Percentiles rank a stretch among this genome's conserved stretches.
These are phyloP conservation scores for Suillus spraguei DNA, from an alignment of 768 basidiomycete species.

Conservation along the genomic window DNA sequence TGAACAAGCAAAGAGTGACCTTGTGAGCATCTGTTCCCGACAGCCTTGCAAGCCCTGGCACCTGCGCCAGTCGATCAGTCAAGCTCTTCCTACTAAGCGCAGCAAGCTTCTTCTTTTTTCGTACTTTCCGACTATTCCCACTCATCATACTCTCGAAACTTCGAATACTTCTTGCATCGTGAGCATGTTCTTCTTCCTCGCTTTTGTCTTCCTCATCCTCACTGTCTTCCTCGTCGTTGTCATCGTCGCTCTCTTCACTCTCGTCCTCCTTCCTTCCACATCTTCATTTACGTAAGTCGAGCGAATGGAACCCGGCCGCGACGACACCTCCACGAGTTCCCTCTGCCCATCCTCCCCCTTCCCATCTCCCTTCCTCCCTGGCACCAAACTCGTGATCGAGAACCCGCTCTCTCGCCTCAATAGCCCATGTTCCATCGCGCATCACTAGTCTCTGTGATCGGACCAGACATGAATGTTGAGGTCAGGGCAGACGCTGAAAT, in stretches of 20 bases:
- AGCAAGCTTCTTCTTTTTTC: constrained; percentile 20
- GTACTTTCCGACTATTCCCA: constrained; percentile 32
- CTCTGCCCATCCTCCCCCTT: constrained; percentile 42
- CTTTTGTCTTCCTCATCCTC: constrained; percentile 43
- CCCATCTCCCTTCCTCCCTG: constrained; percentile 33
- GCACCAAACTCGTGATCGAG: constrained; percentile 78
- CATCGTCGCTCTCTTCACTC: constrained; percentile 28
- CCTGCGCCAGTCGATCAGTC: constrained; percentile 78
- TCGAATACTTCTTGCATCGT: constrained; percentile 74
- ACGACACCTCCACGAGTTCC: constrained; percentile 57
- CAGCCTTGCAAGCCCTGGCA: constrained; percentile 59
- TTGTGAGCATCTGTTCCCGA: constrained; percentile 36
- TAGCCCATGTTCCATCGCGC: constrained; percentile 58
- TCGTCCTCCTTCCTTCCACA: constrained; percentile 28
- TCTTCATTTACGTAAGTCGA: constrained; percentile 24
- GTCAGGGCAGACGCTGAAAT: constrained; percentile 30
- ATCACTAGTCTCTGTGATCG: constrained; percentile 3
- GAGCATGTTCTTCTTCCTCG: constrained; percentile 37
- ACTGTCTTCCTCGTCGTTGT: constrained; percentile 37
- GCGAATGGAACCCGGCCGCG: constrained; percentile 49
- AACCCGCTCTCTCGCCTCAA: constrained; percentile 78
- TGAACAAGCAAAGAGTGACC: constrained; percentile 25
- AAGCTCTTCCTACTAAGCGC: constrained; percentile 62
- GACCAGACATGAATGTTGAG: constrained; percentile 12
- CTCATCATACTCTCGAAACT: constrained; percentile 90